Conservation (phyloP, 768 basidiomycete genomes). For the Mycena polygramma region DNA sequence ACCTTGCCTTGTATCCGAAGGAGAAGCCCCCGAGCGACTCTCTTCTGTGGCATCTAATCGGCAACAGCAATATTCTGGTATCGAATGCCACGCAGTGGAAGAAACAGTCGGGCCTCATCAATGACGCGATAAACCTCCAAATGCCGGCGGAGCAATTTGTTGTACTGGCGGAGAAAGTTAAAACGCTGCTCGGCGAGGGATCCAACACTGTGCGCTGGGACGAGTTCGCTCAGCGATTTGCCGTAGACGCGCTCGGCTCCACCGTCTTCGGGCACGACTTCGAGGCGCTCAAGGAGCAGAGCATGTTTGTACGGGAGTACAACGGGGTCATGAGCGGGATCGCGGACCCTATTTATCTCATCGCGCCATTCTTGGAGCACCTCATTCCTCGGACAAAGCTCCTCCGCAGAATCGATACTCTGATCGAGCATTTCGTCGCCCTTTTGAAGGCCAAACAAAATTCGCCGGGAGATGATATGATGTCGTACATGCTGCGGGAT, state of each 20-base stretch:
- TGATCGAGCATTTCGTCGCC: constrained; percentile 44
- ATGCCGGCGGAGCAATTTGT: constrained; percentile 52
- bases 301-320: constrained; percentile 51
- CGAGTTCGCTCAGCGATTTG: constrained; percentile 46
- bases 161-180: constrained; percentile 47
- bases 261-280: constrained; percentile 54
- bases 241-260: constrained; percentile 54
- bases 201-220: constrained; percentile 26
- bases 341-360: constrained; percentile 49
- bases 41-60: constrained; percentile 52
- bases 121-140: constrained; percentile 49
- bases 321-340: constrained; percentile 53
- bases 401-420: constrained; percentile 46
- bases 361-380: constrained; percentile 49
- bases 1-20: constrained; percentile 43
- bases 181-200: constrained; percentile 47
- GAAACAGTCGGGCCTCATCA: constrained; percentile 51
- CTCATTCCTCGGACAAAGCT: constrained; percentile 47
- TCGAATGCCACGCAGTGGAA: constrained; percentile 55
- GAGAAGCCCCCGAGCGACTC: constrained; percentile 48
- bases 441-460: constrained; percentile 47
- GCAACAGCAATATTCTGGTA: constrained; percentile 52
- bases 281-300: constrained; percentile 48
- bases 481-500: constrained; percentile 53
- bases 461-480: constrained; percentile 50